A percentile compares a stretch with the other conserved stretches of the same genome.
These are phyloP conservation scores for Misopates orontium DNA, from an alignment of 257 asterid genomes.

Conservation along the genomic window DNA sequence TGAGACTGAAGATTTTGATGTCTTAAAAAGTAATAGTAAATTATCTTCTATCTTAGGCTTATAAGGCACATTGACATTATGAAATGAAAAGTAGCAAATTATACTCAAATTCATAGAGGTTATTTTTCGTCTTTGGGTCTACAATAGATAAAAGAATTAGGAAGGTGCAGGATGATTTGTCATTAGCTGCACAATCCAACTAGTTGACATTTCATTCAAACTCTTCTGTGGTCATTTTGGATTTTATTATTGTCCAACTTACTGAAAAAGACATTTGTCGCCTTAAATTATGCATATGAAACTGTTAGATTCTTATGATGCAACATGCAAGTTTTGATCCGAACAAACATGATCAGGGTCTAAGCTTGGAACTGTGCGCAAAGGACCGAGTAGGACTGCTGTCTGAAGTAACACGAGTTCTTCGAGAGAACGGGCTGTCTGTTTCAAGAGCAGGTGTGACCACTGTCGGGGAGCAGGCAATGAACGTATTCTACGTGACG, in stretches of 20 bases:
- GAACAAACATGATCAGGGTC: slow-evolving; percentile 49
- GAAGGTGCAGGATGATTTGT: too few species aligned
- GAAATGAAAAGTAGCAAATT: too few species aligned
- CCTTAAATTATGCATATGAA: too few species aligned
- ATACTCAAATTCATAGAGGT: too few species aligned
- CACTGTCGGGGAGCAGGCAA: slow-evolving; percentile 81
- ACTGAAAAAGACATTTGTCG: neutral
- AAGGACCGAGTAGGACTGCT: slow-evolving; percentile 95
- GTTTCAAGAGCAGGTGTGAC: slow-evolving; percentile 91
- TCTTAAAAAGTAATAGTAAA: too few species aligned
- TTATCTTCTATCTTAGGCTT: too few species aligned
- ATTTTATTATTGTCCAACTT: neutral
- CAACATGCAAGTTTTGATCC: neutral
- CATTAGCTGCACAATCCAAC: too few species aligned
- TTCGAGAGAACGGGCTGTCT: slow-evolving; percentile 80
- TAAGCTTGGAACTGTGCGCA: slow-evolving; percentile 84
- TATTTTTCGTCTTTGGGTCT: too few species aligned
- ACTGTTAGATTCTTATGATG: neutral
- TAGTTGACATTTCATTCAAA: too few species aligned
- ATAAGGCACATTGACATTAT: too few species aligned
- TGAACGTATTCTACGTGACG: slow-evolving; percentile 74
- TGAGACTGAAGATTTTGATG: too few species aligned
- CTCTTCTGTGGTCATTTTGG: neutral
- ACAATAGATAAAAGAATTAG: too few species aligned
- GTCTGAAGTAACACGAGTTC: slow-evolving; percentile 84